Evolutionary conservation across 1,139 yeast genomes (phyloP).

Genomic region (Petasospora fabianii): DNA sequence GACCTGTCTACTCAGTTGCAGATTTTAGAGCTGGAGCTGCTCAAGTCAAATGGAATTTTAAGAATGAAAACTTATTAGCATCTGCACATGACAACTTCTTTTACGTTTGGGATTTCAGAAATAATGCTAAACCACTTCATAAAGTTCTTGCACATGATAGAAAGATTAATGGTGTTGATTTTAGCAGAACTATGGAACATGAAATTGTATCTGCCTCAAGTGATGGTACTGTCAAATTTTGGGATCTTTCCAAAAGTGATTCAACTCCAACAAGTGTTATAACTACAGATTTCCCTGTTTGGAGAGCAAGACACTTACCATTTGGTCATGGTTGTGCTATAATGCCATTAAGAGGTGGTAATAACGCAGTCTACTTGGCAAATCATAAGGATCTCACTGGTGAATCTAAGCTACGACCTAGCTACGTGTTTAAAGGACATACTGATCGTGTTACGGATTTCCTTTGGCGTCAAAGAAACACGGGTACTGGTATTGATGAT

Average conservation of each 20-base stretch:
- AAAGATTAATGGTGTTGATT: slow-evolving; percentile 86
- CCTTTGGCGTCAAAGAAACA: slow-evolving; percentile 71
- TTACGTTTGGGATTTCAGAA: slow-evolving; percentile 83
- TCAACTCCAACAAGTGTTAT: slow-evolving; percentile 56
- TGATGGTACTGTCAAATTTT: slow-evolving; percentile 80
- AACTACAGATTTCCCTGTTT: slow-evolving; percentile 75
- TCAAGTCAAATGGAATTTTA: slow-evolving; percentile 90
- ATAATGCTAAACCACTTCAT: slow-evolving; percentile 72
- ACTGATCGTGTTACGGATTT: slow-evolving; percentile 82
- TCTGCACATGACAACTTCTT: slow-evolving; percentile 80
- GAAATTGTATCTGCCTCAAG: slow-evolving; percentile 78
- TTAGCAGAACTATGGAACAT: slow-evolving; percentile 55
- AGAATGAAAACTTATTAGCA: slow-evolving; percentile 73
- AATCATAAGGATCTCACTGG: slow-evolving; percentile 43
- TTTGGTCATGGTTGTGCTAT: slow-evolving; percentile 90
- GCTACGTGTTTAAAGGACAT: slow-evolving; percentile 73
- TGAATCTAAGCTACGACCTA: slow-evolving; percentile 48
- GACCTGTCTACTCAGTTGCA: slow-evolving; percentile 75
- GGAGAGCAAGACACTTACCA: slow-evolving; percentile 84
- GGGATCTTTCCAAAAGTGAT: slow-evolving; percentile 56
- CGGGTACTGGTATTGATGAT: slow-evolving; percentile 49
- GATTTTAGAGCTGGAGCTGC: slow-evolving; percentile 95
- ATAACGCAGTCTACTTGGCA: slow-evolving; percentile 66
- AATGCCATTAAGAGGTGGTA: slow-evolving; percentile 89
- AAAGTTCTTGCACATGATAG: slow-evolving; percentile 72